Evolutionary conservation across 2,329 filamentous ascomycete species (phyloP).

Genomic region (Drechmeria coniospora): DNA sequence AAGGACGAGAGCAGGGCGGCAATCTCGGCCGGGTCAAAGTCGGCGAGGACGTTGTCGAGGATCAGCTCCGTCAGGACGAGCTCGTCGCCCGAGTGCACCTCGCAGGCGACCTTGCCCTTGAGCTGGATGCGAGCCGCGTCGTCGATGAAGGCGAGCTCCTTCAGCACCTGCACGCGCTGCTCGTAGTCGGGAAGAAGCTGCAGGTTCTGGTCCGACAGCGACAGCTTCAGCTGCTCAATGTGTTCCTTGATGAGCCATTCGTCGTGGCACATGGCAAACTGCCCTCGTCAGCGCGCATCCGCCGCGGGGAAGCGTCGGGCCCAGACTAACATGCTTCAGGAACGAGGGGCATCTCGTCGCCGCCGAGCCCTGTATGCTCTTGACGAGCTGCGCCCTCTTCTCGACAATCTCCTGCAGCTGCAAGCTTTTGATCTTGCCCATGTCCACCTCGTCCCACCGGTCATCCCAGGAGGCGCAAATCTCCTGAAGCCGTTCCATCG

Average conservation of each 20-base stretch:
- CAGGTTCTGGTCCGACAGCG: slow-evolving; percentile 92
- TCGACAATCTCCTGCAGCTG: slow-evolving; percentile 65
- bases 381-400: slow-evolving; percentile 49
- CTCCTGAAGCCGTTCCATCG: slow-evolving; percentile 52
- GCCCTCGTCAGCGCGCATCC: slow-evolving; percentile 11
- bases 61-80: slow-evolving; percentile 91
- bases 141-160: slow-evolving; percentile 86
- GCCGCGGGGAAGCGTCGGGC: neutral
- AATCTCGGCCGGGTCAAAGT: slow-evolving; percentile 93
- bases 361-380: slow-evolving; percentile 45
- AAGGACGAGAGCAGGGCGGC: slow-evolving; percentile 86
- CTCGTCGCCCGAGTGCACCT: slow-evolving; percentile 94
- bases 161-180: slow-evolving; percentile 81
- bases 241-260: slow-evolving; percentile 94
- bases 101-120: slow-evolving; percentile 96
- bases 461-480: slow-evolving; percentile 62
- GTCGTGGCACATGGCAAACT: slow-evolving; percentile 93
- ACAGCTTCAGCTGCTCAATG: slow-evolving; percentile 70
- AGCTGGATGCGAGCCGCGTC: slow-evolving; percentile 74
- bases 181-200: slow-evolving; percentile 94
- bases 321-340: slow-evolving; percentile 74
- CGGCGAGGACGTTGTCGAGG: slow-evolving; percentile 87
- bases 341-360: slow-evolving; percentile 63
- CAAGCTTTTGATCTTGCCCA: slow-evolving; percentile 68
- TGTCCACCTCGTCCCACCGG: slow-evolving; percentile 73